A percentile compares a stretch with the other conserved stretches of the same genome.
Evolutionary conservation across 2,329 filamentous ascomycete genomes (phyloP).

Genomic region (Aureobasidium melanogenum): DNA sequence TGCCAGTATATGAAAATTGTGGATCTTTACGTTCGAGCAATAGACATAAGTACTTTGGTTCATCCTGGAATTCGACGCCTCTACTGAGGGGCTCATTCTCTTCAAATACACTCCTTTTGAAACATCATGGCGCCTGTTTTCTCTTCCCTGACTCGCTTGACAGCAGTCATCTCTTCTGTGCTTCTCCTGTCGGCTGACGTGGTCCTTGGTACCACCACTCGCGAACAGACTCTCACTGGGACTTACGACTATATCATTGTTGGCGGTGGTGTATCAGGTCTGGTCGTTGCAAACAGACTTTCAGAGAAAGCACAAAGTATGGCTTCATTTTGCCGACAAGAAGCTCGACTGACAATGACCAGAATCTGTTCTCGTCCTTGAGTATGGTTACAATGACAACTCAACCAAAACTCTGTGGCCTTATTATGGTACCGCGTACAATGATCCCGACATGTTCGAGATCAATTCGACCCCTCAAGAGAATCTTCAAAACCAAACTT

Average conservation of each 20-base stretch:
- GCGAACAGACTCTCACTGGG: conserved; percentile 2
- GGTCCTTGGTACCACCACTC: background rate
- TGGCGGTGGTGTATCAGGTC: conserved; percentile 31
- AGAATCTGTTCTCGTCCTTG: conserved; percentile 15
- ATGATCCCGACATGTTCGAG: conserved; percentile 11
- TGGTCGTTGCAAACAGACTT: conserved; percentile 30
- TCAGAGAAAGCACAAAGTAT: conserved; percentile 15
- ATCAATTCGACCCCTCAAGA: background rate
- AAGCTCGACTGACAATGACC: background rate
- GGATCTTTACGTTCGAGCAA: background rate
- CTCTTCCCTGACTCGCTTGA: background rate
- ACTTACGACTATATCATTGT: conserved; percentile 32
- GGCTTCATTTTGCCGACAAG: background rate
- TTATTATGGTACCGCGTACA: conserved; percentile 10
- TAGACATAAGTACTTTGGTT: background rate
- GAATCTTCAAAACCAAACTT: background rate
- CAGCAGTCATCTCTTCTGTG: background rate
- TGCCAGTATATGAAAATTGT: background rate
- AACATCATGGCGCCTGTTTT: background rate
- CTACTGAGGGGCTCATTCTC: background rate
- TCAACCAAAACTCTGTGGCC: conserved; percentile 12
- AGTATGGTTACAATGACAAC: conserved; percentile 14
- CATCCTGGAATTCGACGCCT: background rate
- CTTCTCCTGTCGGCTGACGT: background rate
- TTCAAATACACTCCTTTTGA: background rate